Evolutionary conservation across 1,284 basidiomycete species (phyloP).

Genomic region (Athelia psychrophila): DNA sequence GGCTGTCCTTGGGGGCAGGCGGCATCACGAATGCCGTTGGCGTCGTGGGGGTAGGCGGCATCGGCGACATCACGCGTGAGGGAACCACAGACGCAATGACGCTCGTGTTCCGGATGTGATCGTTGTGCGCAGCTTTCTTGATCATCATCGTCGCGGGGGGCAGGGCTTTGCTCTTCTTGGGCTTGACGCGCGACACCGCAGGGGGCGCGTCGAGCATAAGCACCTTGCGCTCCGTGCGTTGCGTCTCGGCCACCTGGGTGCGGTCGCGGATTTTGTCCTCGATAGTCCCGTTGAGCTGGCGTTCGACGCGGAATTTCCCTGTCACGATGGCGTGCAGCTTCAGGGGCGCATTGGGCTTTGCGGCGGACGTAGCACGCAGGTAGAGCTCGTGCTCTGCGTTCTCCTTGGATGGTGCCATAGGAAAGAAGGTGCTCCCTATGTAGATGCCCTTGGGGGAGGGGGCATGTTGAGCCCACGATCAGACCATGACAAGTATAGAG

Average conservation of each 20-base stretch:
- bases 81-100: slow-evolving; percentile 16
- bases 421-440: slow-evolving; percentile 61
- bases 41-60: slow-evolving; percentile 21
- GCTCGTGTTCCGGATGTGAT: slow-evolving; percentile 30
- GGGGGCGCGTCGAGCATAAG: slow-evolving; percentile 46
- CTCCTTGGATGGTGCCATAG: slow-evolving; percentile 52
- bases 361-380: slow-evolving; percentile 53
- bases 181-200: slow-evolving; percentile 11
- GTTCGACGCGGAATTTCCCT: slow-evolving; percentile 63
- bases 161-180: slow-evolving; percentile 30
- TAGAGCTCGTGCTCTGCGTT: slow-evolving; percentile 65
- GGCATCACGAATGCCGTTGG: slow-evolving; percentile 17
- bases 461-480: slow-evolving; percentile 4
- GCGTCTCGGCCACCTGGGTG: slow-evolving; percentile 52
- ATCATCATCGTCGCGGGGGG: slow-evolving; percentile 22
- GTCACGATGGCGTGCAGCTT: slow-evolving; percentile 70
- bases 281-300: slow-evolving; percentile 50
- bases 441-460: slow-evolving; percentile 50
- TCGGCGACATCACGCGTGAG: slow-evolving; percentile 18
- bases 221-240: slow-evolving; percentile 50
- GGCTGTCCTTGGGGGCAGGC: slow-evolving; percentile 6
- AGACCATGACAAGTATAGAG: background rate
- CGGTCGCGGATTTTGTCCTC: slow-evolving; percentile 54
- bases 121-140: slow-evolving; percentile 29
- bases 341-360: slow-evolving; percentile 58